A percentile compares a stretch with the other conserved stretches of the same genome.
phyloP scores from a whole-genome alignment of 1,139 yeast genomes.

The Sugiyamaella sp. region DNA sequence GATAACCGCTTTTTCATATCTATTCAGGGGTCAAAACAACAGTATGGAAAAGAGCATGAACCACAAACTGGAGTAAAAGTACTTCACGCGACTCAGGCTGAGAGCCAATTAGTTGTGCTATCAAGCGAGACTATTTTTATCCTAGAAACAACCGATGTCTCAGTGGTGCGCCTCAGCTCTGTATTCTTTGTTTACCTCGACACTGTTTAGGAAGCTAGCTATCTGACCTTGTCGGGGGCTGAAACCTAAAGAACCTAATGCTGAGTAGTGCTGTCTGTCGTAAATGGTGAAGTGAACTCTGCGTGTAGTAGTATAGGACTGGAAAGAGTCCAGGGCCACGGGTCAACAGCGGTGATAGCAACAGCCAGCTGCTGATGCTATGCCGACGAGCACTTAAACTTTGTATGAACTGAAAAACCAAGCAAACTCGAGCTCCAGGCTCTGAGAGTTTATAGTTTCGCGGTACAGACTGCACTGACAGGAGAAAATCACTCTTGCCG shows the following conservation, averaged over 20 bases:
- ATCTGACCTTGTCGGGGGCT: too few relatives aligned
- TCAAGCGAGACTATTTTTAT: background rate
- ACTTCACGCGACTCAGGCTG: background rate
- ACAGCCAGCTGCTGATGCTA: too few relatives aligned
- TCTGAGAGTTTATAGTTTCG: too few relatives aligned
- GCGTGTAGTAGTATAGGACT: too few relatives aligned
- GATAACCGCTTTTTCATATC: conserved; percentile 5
- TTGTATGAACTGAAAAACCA: too few relatives aligned
- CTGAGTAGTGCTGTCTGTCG: too few relatives aligned
- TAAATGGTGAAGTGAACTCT: too few relatives aligned
- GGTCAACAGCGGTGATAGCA: too few relatives aligned
- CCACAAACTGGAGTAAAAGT: background rate
- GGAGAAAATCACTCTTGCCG: background rate
- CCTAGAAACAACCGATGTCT: background rate
- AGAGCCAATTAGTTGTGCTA: background rate
- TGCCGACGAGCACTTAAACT: too few relatives aligned
- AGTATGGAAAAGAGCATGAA: background rate
- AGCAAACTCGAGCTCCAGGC: too few relatives aligned
- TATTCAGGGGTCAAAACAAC: background rate
- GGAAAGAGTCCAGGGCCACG: too few relatives aligned
- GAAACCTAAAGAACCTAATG: too few relatives aligned
- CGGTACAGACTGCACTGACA: background rate
- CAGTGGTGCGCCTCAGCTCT: background rate
- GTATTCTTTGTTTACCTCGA: background rate
- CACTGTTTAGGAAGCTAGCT: background rate